These are phyloP conservation scores for Corymbia maculata DNA, from an alignment of 345 rosid species.

Conservation along the genomic window DNA sequence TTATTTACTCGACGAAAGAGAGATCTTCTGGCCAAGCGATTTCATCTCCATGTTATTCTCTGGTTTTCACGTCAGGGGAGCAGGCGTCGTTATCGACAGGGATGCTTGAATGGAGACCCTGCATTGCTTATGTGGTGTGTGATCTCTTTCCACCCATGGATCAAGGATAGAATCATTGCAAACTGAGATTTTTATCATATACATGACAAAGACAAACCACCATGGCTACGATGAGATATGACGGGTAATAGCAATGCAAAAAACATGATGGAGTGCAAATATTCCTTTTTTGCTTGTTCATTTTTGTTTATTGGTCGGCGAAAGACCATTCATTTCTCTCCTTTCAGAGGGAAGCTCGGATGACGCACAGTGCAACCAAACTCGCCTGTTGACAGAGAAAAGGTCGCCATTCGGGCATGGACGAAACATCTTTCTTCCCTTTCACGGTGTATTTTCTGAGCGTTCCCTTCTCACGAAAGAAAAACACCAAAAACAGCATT, in stretches of 20 bases:
- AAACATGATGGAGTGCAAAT: background rate
- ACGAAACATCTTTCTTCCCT: background rate
- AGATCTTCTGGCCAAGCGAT: background rate
- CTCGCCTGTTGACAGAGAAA: background rate
- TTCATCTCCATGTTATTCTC: background rate
- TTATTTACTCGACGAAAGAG: background rate
- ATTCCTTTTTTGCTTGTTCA: background rate
- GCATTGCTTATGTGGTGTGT: background rate
- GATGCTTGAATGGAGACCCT: background rate
- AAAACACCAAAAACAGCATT: background rate
- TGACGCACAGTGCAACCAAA: background rate
- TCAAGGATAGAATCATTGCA: background rate
- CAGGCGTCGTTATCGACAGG: accelerated
- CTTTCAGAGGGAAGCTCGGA: background rate
- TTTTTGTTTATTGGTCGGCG: background rate
- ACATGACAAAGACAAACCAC: background rate
- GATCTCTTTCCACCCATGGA: background rate
- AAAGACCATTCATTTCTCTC: background rate
- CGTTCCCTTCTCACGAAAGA: background rate
- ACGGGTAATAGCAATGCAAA: background rate
- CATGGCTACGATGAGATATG: too few relatives aligned
- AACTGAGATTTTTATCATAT: background rate
- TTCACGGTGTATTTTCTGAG: background rate
- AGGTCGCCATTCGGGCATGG: background rate
- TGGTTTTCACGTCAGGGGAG: background rate